Evolutionary conservation across 768 basidiomycete species (phyloP).

Genomic region (Auricularia sp.): DNA sequence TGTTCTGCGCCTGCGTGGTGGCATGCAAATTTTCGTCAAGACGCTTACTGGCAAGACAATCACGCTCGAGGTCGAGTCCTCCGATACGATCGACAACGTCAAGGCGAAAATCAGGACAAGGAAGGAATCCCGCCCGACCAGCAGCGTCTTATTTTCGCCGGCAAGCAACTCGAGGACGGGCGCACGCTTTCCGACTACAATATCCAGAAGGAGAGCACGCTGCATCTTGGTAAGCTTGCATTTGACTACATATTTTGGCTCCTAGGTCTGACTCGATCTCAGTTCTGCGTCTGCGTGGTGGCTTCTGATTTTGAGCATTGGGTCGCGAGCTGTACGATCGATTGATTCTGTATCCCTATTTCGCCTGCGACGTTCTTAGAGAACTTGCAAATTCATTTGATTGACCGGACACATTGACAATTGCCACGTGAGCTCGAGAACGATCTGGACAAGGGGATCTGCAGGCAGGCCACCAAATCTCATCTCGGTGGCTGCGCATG

Average conservation of each 20-base stretch:
- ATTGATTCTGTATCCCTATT: not conserved
- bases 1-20: constrained; percentile 59
- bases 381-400: not conserved
- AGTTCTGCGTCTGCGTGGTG: constrained; percentile 75
- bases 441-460: not conserved
- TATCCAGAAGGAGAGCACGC: constrained; percentile 65
- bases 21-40: constrained; percentile 67
- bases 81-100: constrained; percentile 68
- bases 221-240: constrained; percentile 34
- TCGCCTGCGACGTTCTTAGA: not conserved
- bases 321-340: not conserved
- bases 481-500: not conserved
- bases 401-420: not conserved
- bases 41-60: constrained; percentile 69
- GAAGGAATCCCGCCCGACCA: constrained; percentile 73
- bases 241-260: constrained; percentile 6
- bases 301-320: constrained; percentile 17
- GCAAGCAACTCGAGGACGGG: constrained; percentile 71
- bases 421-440: not conserved
- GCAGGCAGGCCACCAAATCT: not conserved
- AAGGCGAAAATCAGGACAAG: constrained; percentile 76
- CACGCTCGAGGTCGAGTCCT: constrained; percentile 65
- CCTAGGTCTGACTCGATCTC: not conserved
- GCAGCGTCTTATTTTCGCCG: constrained; percentile 70
- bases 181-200: constrained; percentile 71